Percentiles rank a stretch among this genome's conserved stretches.
Evolutionary conservation across 75 land plant genomes (phyloP).

Genomic region (Cupressus sempervirens): DNA sequence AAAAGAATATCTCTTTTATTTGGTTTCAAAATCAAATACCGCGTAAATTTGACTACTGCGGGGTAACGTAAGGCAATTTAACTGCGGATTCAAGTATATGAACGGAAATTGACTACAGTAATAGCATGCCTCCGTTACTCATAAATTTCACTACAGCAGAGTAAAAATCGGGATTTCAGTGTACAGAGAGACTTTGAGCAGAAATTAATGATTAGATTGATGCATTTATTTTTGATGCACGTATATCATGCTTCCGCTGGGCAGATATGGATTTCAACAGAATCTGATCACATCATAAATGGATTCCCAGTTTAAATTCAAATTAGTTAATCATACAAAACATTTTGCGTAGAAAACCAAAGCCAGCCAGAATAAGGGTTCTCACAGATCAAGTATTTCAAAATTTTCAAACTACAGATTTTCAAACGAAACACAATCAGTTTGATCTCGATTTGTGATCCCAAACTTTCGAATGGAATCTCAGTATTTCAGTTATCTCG

Average conservation of each 20-base stretch:
- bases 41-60: neutral
- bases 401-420: neutral
- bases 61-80: neutral
- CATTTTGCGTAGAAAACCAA: neutral
- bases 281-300: neutral
- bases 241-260: neutral
- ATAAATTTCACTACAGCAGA: neutral
- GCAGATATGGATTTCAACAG: neutral
- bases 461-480: too few relatives aligned
- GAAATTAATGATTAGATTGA: neutral
- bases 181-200: neutral
- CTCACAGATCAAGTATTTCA: neutral
- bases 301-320: neutral
- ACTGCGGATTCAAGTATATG: neutral
- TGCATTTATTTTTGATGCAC: too few relatives aligned
- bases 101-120: neutral
- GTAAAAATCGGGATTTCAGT: neutral
- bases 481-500: too few relatives aligned
- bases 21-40: neutral
- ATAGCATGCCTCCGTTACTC: neutral
- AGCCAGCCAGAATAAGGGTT: neutral
- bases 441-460: too few relatives aligned
- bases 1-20: neutral
- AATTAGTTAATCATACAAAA: neutral
- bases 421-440: neutral